Conservation (phyloP, 805 yeast species). For the Diddensiella santjacobensis region DNA sequence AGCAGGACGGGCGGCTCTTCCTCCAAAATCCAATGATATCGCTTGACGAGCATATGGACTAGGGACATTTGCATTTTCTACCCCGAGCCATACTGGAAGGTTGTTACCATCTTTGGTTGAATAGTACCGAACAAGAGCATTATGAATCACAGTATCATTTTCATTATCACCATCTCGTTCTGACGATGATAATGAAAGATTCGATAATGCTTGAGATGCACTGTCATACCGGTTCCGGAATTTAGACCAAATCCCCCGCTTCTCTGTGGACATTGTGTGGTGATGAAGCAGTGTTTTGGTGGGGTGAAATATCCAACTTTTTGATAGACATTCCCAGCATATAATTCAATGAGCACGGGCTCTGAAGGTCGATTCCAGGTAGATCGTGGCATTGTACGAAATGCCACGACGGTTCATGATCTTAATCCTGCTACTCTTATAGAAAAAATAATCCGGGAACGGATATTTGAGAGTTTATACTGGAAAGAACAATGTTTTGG, state of each 20-base stretch:
- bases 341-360: background rate
- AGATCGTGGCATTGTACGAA: slow-evolving; percentile 29
- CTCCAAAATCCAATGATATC: background rate
- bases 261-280: slow-evolving; percentile 2
- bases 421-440: slow-evolving; percentile 48
- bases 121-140: slow-evolving; percentile 43
- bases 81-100: slow-evolving; percentile 34
- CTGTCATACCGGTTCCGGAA: slow-evolving; percentile 26
- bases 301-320: background rate
- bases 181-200: slow-evolving; percentile 25
- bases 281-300: background rate
- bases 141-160: slow-evolving; percentile 43
- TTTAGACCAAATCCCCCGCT: slow-evolving; percentile 28
- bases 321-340: background rate
- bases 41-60: background rate
- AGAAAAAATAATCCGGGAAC: slow-evolving; percentile 56
- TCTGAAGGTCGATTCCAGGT: slow-evolving; percentile 11
- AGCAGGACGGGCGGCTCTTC: background rate
- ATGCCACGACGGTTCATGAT: slow-evolving; percentile 36
- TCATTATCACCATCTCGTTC: slow-evolving; percentile 44
- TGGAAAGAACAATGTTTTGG: slow-evolving; percentile 56
- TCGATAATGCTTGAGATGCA: slow-evolving; percentile 28
- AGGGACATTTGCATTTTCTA: slow-evolving; percentile 6
- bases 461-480: slow-evolving; percentile 52
- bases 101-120: slow-evolving; percentile 25